Evolutionary conservation across 2,329 filamentous ascomycete species (phyloP).

Genomic region (Penicillium rolfsii): DNA sequence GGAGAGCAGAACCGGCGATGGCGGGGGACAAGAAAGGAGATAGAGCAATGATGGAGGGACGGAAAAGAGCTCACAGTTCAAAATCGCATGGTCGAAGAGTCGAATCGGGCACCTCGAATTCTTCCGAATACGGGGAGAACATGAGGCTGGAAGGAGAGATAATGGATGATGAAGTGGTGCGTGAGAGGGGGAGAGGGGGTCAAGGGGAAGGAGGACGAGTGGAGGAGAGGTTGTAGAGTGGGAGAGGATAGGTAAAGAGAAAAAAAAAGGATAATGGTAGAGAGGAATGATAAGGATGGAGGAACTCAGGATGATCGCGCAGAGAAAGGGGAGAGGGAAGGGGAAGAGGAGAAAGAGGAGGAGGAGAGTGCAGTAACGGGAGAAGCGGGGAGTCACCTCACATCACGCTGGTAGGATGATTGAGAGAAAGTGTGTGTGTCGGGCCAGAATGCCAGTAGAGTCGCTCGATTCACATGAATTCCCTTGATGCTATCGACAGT

Average conservation of each 20-base stretch:
- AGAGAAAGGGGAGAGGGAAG: constrained; percentile 17
- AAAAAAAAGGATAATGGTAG: constrained; percentile 15
- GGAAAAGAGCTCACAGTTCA: constrained; percentile 29
- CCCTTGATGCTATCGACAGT: neutral
- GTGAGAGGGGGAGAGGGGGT: constrained; percentile 1
- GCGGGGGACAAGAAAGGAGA: constrained; percentile 6
- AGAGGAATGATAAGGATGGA: neutral
- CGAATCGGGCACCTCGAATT: constrained; percentile 35
- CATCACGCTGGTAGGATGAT: constrained; percentile 21
- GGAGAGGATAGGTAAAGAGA: constrained; percentile 2
- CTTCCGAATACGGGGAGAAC: constrained; percentile 35
- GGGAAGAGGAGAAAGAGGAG: constrained; percentile 24
- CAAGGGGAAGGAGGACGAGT: constrained; percentile 8
- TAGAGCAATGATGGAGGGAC: constrained; percentile 14
- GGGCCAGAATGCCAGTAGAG: neutral
- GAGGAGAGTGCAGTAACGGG: constrained; percentile 18
- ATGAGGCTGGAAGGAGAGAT: constrained; percentile 27
- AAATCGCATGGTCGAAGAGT: constrained; percentile 35
- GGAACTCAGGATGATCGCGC: constrained; percentile 1
- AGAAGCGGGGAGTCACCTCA: constrained; percentile 34
- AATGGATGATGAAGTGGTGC: neutral
- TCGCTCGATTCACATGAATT: neutral
- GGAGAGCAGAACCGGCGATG: constrained; percentile 7
- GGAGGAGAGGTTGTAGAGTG: constrained; percentile 10
- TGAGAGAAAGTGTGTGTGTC: neutral